A percentile compares a stretch with the other conserved stretches of the same genome.
Conservation (phyloP, 768 basidiomycete genomes). For the Terana coerulea region DNA sequence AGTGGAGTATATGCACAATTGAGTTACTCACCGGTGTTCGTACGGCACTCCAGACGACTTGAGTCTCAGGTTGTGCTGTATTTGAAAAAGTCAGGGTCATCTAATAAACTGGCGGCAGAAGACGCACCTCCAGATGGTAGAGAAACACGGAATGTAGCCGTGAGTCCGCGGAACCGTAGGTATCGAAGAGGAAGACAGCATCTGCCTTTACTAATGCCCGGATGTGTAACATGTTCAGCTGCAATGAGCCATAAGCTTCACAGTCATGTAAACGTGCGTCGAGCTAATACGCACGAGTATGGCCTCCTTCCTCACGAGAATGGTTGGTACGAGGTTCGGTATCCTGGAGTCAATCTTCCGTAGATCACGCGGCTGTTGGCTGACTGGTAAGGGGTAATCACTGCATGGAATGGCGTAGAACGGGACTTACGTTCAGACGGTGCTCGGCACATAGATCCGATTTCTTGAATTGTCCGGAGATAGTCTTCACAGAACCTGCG, state of each 20-base stretch:
- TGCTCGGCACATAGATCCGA: constrained; percentile 86
- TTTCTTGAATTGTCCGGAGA: constrained; percentile 87
- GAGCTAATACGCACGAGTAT: constrained; percentile 59
- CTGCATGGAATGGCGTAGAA: constrained; percentile 1
- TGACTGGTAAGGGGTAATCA: constrained; percentile 15
- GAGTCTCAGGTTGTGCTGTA: constrained; percentile 77
- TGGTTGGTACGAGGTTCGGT: constrained; percentile 92
- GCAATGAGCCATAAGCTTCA: not conserved
- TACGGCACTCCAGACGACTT: constrained; percentile 72
- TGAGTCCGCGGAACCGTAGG: constrained; percentile 84
- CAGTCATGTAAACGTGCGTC: not conserved
- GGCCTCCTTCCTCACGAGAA: constrained; percentile 83
- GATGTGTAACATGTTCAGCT: constrained; percentile 94
- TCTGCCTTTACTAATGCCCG: constrained; percentile 94
- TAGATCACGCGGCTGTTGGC: constrained; percentile 80
- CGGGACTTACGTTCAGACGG: constrained; percentile 73
- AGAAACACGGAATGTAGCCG: constrained; percentile 82
- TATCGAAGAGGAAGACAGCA: constrained; percentile 87
- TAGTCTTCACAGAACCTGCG: constrained; percentile 79
- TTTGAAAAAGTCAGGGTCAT: constrained; percentile 13
- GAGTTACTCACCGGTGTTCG: constrained; percentile 69
- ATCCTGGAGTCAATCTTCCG: constrained; percentile 94
- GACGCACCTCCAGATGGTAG: constrained; percentile 75
- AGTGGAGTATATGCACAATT: constrained; percentile 10
- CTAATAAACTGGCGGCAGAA: constrained; percentile 3